These are phyloP conservation scores for Colletotrichum godetiae DNA, from an alignment of 2,329 filamentous ascomycete genomes.

Conservation along the genomic window DNA sequence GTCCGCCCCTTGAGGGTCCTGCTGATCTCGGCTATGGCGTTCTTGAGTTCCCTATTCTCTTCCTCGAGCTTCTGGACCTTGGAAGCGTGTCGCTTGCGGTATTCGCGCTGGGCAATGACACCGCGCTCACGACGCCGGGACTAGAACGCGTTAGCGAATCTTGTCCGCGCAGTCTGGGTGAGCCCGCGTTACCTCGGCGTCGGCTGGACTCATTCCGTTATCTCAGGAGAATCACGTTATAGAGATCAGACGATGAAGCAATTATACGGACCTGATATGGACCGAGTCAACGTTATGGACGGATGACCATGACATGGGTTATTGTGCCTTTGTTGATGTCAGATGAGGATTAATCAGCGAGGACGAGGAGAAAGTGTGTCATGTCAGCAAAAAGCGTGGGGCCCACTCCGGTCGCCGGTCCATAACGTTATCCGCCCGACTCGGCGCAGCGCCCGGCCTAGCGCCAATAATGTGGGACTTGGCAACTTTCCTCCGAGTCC, in stretches of 20 bases:
- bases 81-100: conserved; percentile 39
- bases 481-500: neutral
- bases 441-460: neutral
- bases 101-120: conserved; percentile 38
- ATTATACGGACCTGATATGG: neutral
- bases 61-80: conserved; percentile 37
- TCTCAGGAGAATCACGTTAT: neutral
- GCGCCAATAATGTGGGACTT: neutral
- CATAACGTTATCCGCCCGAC: conserved; percentile 4
- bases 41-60: conserved; percentile 35
- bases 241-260: neutral
- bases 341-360: neutral
- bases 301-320: neutral
- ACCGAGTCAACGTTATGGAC: neutral
- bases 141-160: conserved; percentile 1
- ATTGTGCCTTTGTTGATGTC: neutral
- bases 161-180: neutral
- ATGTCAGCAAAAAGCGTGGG: neutral
- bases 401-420: neutral
- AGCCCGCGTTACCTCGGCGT: neutral
- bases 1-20: neutral
- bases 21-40: conserved; percentile 24
- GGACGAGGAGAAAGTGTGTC: too few relatives aligned
- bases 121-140: conserved; percentile 36
- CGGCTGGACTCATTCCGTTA: conserved; percentile 2